These are phyloP conservation scores for Pleodorina starrii DNA, from an alignment of 139 green algal genomes.

Conservation along the genomic window DNA sequence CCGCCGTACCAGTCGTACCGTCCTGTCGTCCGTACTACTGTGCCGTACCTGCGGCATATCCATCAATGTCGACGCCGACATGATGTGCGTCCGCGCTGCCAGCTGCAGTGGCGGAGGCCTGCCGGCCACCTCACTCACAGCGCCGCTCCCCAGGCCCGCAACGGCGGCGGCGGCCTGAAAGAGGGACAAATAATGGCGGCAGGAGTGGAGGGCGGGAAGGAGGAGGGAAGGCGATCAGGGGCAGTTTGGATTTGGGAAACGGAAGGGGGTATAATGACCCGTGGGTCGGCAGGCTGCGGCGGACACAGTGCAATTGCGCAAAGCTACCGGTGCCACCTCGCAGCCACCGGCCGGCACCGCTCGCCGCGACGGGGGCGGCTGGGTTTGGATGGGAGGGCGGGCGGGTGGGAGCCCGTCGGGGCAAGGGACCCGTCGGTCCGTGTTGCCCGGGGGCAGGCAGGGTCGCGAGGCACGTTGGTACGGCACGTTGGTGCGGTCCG, in stretches of 20 bases:
- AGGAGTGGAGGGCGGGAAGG: background rate
- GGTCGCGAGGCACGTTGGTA: too few relatives aligned
- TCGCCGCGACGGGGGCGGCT: too few relatives aligned
- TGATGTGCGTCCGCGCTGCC: background rate
- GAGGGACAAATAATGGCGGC: background rate
- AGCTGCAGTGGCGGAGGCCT: background rate
- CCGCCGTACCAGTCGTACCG: background rate
- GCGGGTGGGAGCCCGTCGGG: too few relatives aligned
- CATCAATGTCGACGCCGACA: background rate
- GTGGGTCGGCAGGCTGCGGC: too few relatives aligned
- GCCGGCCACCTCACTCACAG: background rate
- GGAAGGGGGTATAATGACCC: background rate
- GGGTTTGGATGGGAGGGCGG: too few relatives aligned
- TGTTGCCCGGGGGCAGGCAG: too few relatives aligned
- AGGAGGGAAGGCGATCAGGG: background rate
- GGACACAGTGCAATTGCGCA: too few relatives aligned
- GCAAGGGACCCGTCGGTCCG: too few relatives aligned
- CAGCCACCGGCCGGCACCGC: too few relatives aligned
- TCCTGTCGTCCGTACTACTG: background rate
- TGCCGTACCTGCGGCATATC: background rate
- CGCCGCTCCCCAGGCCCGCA: background rate
- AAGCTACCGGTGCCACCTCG: too few relatives aligned
- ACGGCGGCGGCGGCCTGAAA: too few relatives aligned
- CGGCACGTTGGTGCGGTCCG: too few relatives aligned
- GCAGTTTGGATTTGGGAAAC: background rate